Conservation (phyloP, 495 filamentous ascomycete species). For the Penicillium coffeae region DNA sequence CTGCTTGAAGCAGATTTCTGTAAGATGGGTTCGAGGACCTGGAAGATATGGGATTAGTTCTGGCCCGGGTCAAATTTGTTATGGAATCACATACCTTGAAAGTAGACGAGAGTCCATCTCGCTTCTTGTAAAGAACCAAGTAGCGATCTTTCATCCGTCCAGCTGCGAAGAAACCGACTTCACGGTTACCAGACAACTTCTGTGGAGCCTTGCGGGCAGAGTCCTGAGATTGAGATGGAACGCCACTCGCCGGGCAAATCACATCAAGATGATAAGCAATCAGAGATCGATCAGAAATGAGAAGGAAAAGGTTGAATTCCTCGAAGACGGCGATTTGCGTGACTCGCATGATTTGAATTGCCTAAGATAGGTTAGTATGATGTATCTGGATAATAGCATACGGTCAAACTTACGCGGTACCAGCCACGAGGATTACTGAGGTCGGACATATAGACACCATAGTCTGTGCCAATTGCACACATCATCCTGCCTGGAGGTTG, state of each 20-base stretch:
- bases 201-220: constrained; percentile 74
- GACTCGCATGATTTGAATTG: constrained; percentile 69
- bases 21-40: constrained; percentile 88
- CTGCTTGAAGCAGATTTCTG: constrained; percentile 63
- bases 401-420: constrained; percentile 59
- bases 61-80: too few species aligned
- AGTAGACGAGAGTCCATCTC: constrained; percentile 82
- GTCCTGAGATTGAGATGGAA: constrained; percentile 54
- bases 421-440: constrained; percentile 83
- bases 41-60: neutral
- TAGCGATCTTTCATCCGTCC: constrained; percentile 95
- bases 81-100: constrained; percentile 79
- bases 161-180: constrained; percentile 93
- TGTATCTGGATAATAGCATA: neutral
- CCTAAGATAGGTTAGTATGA: constrained; percentile 39
- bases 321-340: constrained; percentile 94
- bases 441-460: constrained; percentile 85
- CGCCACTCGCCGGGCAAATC: constrained; percentile 69
- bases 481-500: constrained; percentile 71
- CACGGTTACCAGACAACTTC: constrained; percentile 78
- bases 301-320: constrained; percentile 86
- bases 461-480: constrained; percentile 93
- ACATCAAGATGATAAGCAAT: constrained; percentile 94
- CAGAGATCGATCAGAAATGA: constrained; percentile 85
- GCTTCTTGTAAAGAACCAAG: constrained; percentile 94